Evolutionary conservation across 768 basidiomycete genomes (phyloP), one percentile per base, ranked within the genome.

Genomic region (Boletus huronensis): DNA sequence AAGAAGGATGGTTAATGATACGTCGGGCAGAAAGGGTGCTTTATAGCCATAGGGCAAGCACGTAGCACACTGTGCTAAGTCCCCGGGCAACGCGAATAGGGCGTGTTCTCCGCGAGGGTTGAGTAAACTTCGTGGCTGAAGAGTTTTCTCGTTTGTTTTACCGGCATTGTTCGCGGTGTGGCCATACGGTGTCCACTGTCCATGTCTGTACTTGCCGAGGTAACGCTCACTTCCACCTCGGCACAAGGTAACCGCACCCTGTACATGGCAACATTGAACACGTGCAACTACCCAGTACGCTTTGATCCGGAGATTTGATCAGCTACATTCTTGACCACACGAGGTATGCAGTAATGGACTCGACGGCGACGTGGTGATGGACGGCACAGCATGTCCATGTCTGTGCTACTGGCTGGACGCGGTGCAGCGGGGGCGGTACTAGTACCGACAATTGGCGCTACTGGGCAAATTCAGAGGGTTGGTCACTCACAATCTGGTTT

Each of bases 1-100:
- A 60, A 79, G 79, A 57, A 78, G 78, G 70, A 75, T 79, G 63
- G 66, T 71, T 57, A 49, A 47, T 53, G 52, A 48, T 52, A 25
- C 34, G 29, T 39, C 36, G 53, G 40, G 50, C 44, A 41, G 45
- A 42, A 40, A 35, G 50, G 53, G 35, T 58, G 52, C 34, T 70
- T 69, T 70, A 70, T 70, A 70, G 44, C 48, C 54, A 53, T 54
- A 43, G 46, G 54, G 51, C 19, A 34, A 39, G 31, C 53, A 34
- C 47, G 49, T 51, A 54, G 58, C 54, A 51, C 52, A 39, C 54
- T 47, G 53, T 50, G 57, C 43, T 21, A 42, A 45, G 40, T 50
- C 50, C 53, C 59, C 40, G 44, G 52, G 17, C 47, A 71, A 70
- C 42, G 69, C 67, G 64, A 69, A 48, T 47, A 28, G 46, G 40